Base-by-base conservation (phyloP, 257 asterid genomes). In the Solanum stenotomum region DNA sequence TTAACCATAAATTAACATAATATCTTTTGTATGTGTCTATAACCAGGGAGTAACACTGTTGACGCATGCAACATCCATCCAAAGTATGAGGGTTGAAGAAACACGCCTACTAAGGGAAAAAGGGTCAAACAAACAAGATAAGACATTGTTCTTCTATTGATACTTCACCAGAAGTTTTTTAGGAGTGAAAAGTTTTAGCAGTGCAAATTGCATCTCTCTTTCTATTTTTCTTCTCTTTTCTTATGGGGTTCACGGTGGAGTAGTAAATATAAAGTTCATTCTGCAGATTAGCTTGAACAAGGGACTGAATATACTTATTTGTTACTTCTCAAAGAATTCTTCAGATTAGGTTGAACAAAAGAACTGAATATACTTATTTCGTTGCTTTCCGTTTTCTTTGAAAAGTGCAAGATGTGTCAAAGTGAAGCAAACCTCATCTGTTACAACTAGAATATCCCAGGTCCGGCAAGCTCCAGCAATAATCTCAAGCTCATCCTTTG, bases 401-500 rank as follows among this genome's bases (percentile, higher is more conserved):
- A 34, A 76, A 84, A 42, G 59, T 13, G 27, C 38, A 61, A 89
- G 40, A 49, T 78, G 56, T 20, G 86, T 20, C 18, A 46, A 27
- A 44, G 6, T 49, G 38, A 22, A 37, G 25, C 98, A 85, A 94
- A 96, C 99, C 92, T 96, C 98, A 91, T 96, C 99, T 13, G 98
- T 96, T 87, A 95, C 95, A n/a, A 96, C 98, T 75, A 96, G 90
- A 88, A 93, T 89, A 88, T 96, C 96, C 91, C 91, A 78, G 84
- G 90, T 90, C 89, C 84, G 90, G 95, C 99, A 96, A 87, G 94
- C 98, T 90, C 89, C 95, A 85, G 98, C 98, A 90, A 96, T 94
- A 75, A 93, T 90, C 93, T 94, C 96, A 77, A 96, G 98, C 94
- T 96, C 99, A 84, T 91, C 94, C 92, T 81, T 89, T 87, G 92